Evolutionary conservation across 495 filamentous ascomycete genomes (phyloP).

Genomic region (Geopyxis carbonaria): DNA sequence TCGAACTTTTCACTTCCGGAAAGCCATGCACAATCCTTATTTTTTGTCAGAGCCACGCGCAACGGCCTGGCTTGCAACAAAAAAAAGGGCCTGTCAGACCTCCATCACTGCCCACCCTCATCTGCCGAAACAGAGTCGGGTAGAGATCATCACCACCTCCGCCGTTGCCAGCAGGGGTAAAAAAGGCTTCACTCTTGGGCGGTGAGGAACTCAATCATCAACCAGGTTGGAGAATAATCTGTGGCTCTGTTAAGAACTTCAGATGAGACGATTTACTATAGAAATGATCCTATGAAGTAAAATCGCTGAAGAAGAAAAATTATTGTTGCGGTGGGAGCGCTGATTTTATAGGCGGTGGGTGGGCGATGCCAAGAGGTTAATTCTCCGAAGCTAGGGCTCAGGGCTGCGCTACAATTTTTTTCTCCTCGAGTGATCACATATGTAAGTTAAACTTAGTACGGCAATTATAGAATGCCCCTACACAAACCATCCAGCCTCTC

Average conservation of each 20-base stretch:
- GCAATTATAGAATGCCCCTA: no score
- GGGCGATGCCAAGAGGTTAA: no score
- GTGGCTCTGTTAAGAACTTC: constrained; percentile 56
- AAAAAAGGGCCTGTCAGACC: constrained; percentile 41
- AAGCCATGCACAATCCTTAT: no score
- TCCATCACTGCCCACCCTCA: constrained; percentile 44
- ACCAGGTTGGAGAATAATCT: constrained; percentile 41
- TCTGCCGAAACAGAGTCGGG: constrained; percentile 35
- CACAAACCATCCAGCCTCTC: no score
- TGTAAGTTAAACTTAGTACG: no score
- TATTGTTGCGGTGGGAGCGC: constrained; percentile 14
- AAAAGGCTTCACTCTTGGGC: constrained; percentile 41
- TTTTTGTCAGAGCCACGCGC: no score
- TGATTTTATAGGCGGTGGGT: constrained; percentile 9
- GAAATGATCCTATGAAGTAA: constrained; percentile 75
- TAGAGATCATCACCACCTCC: constrained; percentile 49
- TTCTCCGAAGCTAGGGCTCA: no score
- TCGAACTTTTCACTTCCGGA: no score
- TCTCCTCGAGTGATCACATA: no score
- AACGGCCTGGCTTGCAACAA: constrained; percentile 1
- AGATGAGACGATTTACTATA: constrained; percentile 71
- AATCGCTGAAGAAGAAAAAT: constrained; percentile 23
- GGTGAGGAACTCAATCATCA: constrained; percentile 42
- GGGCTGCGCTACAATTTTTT: no score
- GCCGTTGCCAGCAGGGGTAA: constrained; percentile 30